Evolutionary conservation across 2,329 filamentous ascomycete genomes (phyloP).

Genomic region (Aspergillus carbonarius): DNA sequence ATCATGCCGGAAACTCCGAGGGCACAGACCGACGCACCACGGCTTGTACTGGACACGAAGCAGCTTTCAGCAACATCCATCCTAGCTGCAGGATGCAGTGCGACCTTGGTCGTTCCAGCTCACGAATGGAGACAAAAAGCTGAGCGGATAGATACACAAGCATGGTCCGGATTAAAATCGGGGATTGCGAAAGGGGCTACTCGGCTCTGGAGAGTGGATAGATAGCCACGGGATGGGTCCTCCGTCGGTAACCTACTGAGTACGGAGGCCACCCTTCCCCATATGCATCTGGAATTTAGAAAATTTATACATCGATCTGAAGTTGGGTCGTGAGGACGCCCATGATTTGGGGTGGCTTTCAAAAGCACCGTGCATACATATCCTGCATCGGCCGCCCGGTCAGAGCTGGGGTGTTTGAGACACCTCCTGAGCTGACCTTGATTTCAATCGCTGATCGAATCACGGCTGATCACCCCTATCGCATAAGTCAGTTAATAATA

Average conservation of each 20-base stretch:
- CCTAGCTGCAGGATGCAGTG: slow-evolving; percentile 9
- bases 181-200: background rate
- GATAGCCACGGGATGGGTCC: background rate
- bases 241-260: background rate
- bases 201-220: background rate
- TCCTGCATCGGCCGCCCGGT: background rate
- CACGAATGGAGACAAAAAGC: background rate
- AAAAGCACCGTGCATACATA: background rate
- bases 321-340: background rate
- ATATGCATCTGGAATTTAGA: background rate
- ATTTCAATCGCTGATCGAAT: background rate
- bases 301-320: background rate
- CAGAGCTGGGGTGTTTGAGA: background rate
- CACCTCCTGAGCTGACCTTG: background rate
- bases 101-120: slow-evolving; percentile 11
- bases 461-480: background rate
- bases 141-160: slow-evolving; percentile 1
- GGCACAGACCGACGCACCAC: background rate
- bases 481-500: background rate
- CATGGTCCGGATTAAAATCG: background rate
- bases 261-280: background rate
- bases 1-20: background rate
- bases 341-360: background rate
- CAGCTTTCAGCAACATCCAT: background rate
- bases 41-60: background rate